phyloP scores from a whole-genome alignment of 495 filamentous ascomycete genomes.

The Aspergillus bertholletiae region DNA sequence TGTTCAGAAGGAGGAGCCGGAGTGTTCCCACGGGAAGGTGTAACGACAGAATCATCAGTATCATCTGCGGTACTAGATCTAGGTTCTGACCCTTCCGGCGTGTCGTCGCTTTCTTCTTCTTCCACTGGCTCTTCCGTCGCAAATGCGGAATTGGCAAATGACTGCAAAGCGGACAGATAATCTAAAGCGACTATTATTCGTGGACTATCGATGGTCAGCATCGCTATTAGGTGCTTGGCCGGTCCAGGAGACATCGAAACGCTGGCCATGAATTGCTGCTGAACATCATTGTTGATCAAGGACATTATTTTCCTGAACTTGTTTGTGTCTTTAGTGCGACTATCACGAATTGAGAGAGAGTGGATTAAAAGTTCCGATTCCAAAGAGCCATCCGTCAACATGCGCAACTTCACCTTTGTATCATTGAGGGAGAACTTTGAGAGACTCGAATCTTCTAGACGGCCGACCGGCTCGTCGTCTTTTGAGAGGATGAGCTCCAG shows the following conservation, averaged over 20 bases:
- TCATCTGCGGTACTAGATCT: slow-evolving; percentile 46
- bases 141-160: slow-evolving; percentile 70
- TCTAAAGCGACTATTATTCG: slow-evolving; percentile 92
- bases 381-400: slow-evolving; percentile 87
- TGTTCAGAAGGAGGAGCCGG: slow-evolving; percentile 38
- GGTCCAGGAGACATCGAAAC: slow-evolving; percentile 86
- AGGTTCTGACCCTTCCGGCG: slow-evolving; percentile 56
- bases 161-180: slow-evolving; percentile 86
- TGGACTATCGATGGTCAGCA: slow-evolving; percentile 94
- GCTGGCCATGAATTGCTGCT: slow-evolving; percentile 96
- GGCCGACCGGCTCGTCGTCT: slow-evolving; percentile 69
- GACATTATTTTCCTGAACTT: slow-evolving; percentile 99
- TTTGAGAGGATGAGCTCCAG: slow-evolving; percentile 81
- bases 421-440: slow-evolving; percentile 93
- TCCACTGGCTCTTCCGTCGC: slow-evolving; percentile 56
- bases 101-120: slow-evolving; percentile 53
- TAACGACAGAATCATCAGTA: slow-evolving; percentile 25
- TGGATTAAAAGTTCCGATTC: slow-evolving; percentile 93
- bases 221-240: slow-evolving; percentile 79
- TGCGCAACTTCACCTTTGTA: slow-evolving; percentile 86
- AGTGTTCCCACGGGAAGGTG: slow-evolving; percentile 19
- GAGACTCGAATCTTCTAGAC: slow-evolving; percentile 75
- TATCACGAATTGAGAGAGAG: slow-evolving; percentile 92
- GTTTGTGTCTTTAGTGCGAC: slow-evolving; percentile 77
- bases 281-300: slow-evolving; percentile 84